These are phyloP conservation scores for Silene conica DNA, from an alignment of 148 eudicot genomes.

Conservation along the genomic window DNA sequence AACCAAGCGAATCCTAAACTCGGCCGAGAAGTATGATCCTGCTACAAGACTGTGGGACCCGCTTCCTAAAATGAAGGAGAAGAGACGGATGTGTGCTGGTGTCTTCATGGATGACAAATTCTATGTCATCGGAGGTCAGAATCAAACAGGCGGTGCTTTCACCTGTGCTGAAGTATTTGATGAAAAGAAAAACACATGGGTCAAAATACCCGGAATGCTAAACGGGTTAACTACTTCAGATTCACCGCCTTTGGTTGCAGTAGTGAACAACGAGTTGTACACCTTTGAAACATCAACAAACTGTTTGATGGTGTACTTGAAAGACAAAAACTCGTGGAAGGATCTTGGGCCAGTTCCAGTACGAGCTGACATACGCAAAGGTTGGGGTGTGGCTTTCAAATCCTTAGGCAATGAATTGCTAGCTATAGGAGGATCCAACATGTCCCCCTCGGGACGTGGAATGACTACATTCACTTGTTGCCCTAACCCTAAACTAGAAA, in stretches of 20 bases:
- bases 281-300: constrained; percentile 52
- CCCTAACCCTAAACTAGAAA: constrained; percentile 42
- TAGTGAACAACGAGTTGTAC: constrained; percentile 59
- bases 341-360: constrained; percentile 58
- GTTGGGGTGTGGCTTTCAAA: constrained; percentile 94
- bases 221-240: constrained; percentile 40
- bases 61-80: constrained; percentile 55
- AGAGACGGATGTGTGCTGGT: constrained; percentile 59
- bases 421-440: constrained; percentile 51
- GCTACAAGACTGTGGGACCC: constrained; percentile 46
- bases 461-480: constrained; percentile 57
- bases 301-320: constrained; percentile 55
- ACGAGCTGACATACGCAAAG: constrained; percentile 44
- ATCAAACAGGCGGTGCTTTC: constrained; percentile 33
- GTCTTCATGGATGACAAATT: constrained; percentile 65
- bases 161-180: constrained; percentile 70
- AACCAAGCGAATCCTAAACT: constrained; percentile 22
- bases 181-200: constrained; percentile 43
- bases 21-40: constrained; percentile 44
- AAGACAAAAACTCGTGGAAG: constrained; percentile 61
- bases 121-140: constrained; percentile 59
- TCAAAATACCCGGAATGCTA: constrained; percentile 47
- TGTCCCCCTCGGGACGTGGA: constrained; percentile 26
- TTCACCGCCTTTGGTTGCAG: constrained; percentile 79
- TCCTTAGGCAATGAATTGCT: constrained; percentile 64